These are phyloP conservation scores for Melocanna baccifera DNA, from an alignment of 176 grass and related monocot genomes.

Conservation along the genomic window DNA sequence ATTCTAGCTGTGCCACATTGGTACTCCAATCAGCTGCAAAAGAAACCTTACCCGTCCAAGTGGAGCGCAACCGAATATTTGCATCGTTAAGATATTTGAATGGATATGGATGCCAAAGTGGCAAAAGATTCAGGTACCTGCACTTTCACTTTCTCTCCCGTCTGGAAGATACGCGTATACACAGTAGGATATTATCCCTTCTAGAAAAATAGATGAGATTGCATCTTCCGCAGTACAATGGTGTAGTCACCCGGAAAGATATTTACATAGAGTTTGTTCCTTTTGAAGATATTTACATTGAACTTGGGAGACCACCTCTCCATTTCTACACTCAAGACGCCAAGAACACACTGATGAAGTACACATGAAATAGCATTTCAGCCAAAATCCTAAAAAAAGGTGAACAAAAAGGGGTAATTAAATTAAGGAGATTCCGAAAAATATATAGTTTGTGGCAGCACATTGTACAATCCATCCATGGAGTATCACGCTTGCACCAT, in stretches of 20 bases:
- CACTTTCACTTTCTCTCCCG: neutral
- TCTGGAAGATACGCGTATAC: neutral
- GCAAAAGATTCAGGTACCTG: neutral
- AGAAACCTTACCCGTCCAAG: neutral
- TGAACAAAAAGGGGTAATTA: too few species aligned
- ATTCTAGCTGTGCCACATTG: too few species aligned
- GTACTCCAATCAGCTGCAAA: neutral
- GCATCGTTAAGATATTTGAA: neutral
- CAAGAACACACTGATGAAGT: neutral
- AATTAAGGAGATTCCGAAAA: too few species aligned
- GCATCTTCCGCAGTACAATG: neutral
- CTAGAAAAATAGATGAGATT: neutral
- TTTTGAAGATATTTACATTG: neutral
- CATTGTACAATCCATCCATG: too few species aligned
- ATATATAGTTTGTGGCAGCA: too few species aligned
- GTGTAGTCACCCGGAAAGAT: neutral
- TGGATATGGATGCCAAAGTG: conserved; percentile 9
- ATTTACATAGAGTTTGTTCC: neutral
- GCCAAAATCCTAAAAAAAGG: too few species aligned
- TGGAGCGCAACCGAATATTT: neutral
- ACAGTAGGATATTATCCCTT: neutral
- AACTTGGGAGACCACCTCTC: neutral
- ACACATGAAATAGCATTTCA: too few species aligned
- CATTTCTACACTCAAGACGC: neutral
- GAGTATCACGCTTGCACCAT: too few species aligned